phyloP scores from a whole-genome alignment of 345 rosid genomes.

The Trapa bicornis region DNA sequence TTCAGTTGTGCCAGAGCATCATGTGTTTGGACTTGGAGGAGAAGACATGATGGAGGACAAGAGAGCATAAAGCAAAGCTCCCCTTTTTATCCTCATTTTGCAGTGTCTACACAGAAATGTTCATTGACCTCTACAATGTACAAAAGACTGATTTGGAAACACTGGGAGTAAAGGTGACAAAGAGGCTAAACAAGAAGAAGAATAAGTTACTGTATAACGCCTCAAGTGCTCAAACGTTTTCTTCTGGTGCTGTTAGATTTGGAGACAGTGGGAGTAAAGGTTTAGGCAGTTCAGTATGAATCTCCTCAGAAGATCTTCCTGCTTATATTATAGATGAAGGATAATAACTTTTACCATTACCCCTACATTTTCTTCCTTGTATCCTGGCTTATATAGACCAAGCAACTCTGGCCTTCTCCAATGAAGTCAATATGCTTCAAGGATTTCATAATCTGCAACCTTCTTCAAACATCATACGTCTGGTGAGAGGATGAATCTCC shows the following conservation, averaged over 20 bases:
- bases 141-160: background rate
- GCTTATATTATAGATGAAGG: background rate
- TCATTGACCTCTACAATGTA: background rate
- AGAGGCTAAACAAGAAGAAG: background rate
- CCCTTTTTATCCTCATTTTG: background rate
- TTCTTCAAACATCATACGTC: constrained; percentile 27
- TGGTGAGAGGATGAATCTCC: constrained; percentile 42
- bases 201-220: background rate
- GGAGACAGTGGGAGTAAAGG: background rate
- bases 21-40: constrained; percentile 19
- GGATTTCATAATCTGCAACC: constrained; percentile 8
- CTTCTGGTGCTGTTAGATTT: background rate
- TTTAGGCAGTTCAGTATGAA: background rate
- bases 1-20: constrained; percentile 15
- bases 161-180: background rate
- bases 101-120: background rate
- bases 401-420: background rate
- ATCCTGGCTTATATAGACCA: background rate
- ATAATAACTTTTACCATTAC: background rate
- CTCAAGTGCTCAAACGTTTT: background rate
- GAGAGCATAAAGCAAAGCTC: constrained; percentile 12
- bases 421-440: constrained; percentile 11
- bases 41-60: constrained; percentile 24
- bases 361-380: background rate
- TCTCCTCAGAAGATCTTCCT: background rate